A percentile compares a stretch with the other conserved stretches of the same genome.
Evolutionary conservation across 306 rosid genomes (phyloP).

Genomic region (Astragalus membranaceus): DNA sequence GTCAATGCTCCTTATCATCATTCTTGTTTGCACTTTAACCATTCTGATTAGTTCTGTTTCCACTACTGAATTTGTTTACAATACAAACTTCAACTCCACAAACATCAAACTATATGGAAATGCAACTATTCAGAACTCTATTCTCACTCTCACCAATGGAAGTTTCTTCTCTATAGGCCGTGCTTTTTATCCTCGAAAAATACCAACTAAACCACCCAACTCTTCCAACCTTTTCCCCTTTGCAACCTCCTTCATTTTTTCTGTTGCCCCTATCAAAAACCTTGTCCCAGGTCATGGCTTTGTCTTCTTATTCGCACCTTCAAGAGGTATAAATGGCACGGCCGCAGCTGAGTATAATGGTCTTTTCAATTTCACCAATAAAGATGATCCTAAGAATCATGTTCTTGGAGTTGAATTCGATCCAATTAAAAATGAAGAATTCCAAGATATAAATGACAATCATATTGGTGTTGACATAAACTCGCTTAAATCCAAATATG

Average conservation of each 20-base stretch:
- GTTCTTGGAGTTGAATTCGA: conserved; percentile 45
- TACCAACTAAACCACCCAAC: conserved; percentile 26
- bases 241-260: conserved; percentile 51
- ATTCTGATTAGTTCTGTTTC: conserved; percentile 3
- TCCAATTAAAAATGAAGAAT: conserved; percentile 31
- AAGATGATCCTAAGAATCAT: conserved; percentile 27
- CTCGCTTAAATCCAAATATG: conserved; percentile 29
- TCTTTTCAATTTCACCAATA: conserved; percentile 36
- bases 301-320: conserved; percentile 34
- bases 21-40: too few species aligned
- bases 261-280: conserved; percentile 22
- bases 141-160: conserved; percentile 41
- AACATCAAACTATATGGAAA: conserved; percentile 29
- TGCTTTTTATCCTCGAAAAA: conserved; percentile 38
- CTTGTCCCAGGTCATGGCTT: conserved; percentile 37
- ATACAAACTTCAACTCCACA: conserved; percentile 44
- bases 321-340: conserved; percentile 24
- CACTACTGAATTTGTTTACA: conserved; percentile 45
- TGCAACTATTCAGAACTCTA: conserved; percentile 29
- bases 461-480: conserved; percentile 49
- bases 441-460: conserved; percentile 30
- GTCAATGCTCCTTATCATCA: too few species aligned
- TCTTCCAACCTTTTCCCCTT: conserved; percentile 34
- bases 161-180: conserved; percentile 39
- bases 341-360: conserved; percentile 39